Evolutionary conservation across 805 yeast species (phyloP), one percentile per base, ranked within the genome.

Genomic region (Vanderwaltozyma verrucispora): DNA sequence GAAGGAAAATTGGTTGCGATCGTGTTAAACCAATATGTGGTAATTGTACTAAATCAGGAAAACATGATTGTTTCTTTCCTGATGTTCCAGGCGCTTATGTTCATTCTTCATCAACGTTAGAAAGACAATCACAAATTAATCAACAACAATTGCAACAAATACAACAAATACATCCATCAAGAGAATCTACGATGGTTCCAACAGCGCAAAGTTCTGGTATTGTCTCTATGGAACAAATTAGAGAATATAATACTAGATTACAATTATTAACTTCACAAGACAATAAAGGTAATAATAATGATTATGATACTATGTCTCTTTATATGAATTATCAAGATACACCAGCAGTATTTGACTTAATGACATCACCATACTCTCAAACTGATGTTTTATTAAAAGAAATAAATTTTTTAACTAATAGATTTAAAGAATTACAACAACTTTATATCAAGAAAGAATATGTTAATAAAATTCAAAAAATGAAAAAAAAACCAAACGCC

Each of bases 1-100:
- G 52, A 41, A 56, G 66, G 45, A 71, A 69, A 58, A 71, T 69
- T 49, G 70, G 69, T 39, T 71, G 76, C 51, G 74, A 71, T 49
- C 71, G 71, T 46, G 48, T 45, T 8, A 63, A 60, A 38, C 76
- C 76, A 1, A 53, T 60, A 3, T 71, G 76, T 47, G 65, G 69
- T 1, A 48, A 60, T n/a, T 71, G 76, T 42, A 32, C 31, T 8
- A 50, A 49, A 17, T 38, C 40, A 24, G 32, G 36, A 10, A 32
- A 32, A 15, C 14, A 32, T 18, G 40, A 42, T 11, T 54, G 59
- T 37, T 43, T 45, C 25, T 53, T 46, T 37, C 59, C 59, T 4
- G 49, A 43, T 34, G 46, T 40, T 23, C 45, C 48, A 10, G 47
- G 48, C 21, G 28, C 24, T 21, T 36, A 30, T 17, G 28, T 19